phyloP scores from a whole-genome alignment of 176 grass and related monocot species.

The Guadua angustifolia region DNA sequence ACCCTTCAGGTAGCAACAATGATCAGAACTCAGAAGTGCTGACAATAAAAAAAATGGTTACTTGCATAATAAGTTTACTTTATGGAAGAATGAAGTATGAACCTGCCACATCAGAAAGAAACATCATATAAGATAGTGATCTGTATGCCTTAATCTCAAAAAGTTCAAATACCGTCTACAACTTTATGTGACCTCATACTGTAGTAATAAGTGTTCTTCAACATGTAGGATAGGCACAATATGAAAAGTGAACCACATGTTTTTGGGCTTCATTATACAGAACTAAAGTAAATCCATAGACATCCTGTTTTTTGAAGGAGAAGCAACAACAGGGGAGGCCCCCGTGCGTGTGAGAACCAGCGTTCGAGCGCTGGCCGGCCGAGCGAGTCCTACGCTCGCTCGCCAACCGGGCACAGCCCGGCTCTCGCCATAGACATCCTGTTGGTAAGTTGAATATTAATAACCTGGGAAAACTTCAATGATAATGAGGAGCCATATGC shows the following conservation, averaged over 20 bases:
- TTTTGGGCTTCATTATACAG: background rate
- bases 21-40: slow-evolving; percentile 38
- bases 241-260: slow-evolving; percentile 24
- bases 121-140: slow-evolving; percentile 12
- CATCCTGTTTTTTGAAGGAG: too few species aligned
- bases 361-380: too few species aligned
- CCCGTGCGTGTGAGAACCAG: too few species aligned
- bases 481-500: background rate
- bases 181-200: background rate
- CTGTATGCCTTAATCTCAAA: background rate
- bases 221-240: background rate
- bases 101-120: slow-evolving; percentile 23
- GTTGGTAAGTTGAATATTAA: background rate
- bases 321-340: too few species aligned
- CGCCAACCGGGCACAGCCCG: too few species aligned
- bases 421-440: background rate
- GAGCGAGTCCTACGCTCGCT: too few species aligned
- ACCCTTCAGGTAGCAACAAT: slow-evolving; percentile 30
- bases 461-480: background rate
- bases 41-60: slow-evolving; percentile 16
- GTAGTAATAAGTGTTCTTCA: background rate
- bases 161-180: slow-evolving; percentile 1
- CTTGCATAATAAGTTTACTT: slow-evolving; percentile 22
- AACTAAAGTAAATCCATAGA: slow-evolving; percentile 7
- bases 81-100: slow-evolving; percentile 19